Evolutionary conservation across 352 stramenopile genomes (phyloP).

Genomic region (Globisporangium parvum): DNA sequence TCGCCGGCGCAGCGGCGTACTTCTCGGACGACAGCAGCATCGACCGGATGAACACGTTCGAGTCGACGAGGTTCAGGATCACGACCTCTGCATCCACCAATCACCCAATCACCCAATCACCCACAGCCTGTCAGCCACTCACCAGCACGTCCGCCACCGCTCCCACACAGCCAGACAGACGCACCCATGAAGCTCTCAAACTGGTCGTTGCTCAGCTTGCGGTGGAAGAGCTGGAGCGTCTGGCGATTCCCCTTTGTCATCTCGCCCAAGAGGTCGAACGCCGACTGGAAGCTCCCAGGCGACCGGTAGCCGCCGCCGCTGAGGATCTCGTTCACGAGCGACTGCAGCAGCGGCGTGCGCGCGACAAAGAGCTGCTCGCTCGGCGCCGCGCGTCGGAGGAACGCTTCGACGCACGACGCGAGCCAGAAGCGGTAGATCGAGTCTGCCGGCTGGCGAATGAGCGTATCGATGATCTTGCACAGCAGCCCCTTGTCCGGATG

Average conservation of each 20-base stretch:
- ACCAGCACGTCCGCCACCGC: neutral
- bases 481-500: constrained; percentile 83
- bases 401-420: constrained; percentile 94
- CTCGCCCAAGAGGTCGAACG: constrained; percentile 94
- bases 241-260: constrained; percentile 93
- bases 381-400: constrained; percentile 81
- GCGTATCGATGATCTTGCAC: constrained; percentile 86
- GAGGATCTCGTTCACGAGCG: constrained; percentile 88
- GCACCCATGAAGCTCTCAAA: constrained; percentile 89
- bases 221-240: constrained; percentile 88
- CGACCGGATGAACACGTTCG: constrained; percentile 95
- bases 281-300: constrained; percentile 91
- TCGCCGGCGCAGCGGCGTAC: constrained; percentile 37
- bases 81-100: constrained; percentile 64
- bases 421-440: constrained; percentile 96
- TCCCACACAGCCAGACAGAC: constrained; percentile 12
- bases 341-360: constrained; percentile 79
- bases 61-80: constrained; percentile 93
- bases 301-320: constrained; percentile 73
- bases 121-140: neutral
- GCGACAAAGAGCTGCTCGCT: constrained; percentile 91
- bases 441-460: constrained; percentile 89
- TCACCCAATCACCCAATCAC: constrained; percentile 8
- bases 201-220: constrained; percentile 76
- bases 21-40: constrained; percentile 82